phyloP scores from a whole-genome alignment of 768 basidiomycete genomes.

The Neoboletus magnificus region DNA sequence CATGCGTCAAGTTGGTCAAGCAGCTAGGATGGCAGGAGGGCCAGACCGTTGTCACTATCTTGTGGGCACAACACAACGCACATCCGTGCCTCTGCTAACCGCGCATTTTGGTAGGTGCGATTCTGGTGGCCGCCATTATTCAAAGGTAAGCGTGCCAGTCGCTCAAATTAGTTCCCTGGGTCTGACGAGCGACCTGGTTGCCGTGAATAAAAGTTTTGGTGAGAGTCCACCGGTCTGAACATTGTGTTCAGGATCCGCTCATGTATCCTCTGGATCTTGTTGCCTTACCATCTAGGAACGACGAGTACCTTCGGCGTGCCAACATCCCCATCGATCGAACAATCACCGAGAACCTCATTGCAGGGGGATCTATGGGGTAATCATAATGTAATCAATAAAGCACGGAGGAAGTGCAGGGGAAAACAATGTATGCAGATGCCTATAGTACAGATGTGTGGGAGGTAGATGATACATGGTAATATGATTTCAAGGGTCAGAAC shows the following conservation, averaged over 20 bases:
- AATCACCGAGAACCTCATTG: constrained; percentile 40
- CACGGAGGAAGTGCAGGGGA: background rate
- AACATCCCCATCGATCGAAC: constrained; percentile 41
- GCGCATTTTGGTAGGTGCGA: constrained; percentile 60
- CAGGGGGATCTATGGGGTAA: constrained; percentile 2
- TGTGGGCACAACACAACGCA: constrained; percentile 46
- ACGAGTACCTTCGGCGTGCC: constrained; percentile 44
- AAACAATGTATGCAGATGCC: constrained; percentile 20
- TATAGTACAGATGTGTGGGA: constrained; percentile 30
- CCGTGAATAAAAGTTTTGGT: constrained; percentile 47
- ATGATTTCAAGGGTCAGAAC: background rate
- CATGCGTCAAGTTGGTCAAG: constrained; percentile 77
- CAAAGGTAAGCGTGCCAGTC: constrained; percentile 58
- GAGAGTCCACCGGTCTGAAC: constrained; percentile 10
- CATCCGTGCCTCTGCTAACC: background rate
- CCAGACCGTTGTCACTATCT: constrained; percentile 76
- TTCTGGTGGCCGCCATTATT: constrained; percentile 88
- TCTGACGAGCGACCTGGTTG: background rate
- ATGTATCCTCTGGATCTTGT: background rate
- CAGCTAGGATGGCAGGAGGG: constrained; percentile 66
- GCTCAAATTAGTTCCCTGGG: background rate
- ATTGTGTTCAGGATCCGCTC: background rate
- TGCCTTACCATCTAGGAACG: constrained; percentile 40
- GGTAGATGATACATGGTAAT: constrained; percentile 4
- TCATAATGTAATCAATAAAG: constrained; percentile 14